Conservation (phyloP, 192 early-diverging fungal genomes). For the Rhizophagus prolifer region DNA sequence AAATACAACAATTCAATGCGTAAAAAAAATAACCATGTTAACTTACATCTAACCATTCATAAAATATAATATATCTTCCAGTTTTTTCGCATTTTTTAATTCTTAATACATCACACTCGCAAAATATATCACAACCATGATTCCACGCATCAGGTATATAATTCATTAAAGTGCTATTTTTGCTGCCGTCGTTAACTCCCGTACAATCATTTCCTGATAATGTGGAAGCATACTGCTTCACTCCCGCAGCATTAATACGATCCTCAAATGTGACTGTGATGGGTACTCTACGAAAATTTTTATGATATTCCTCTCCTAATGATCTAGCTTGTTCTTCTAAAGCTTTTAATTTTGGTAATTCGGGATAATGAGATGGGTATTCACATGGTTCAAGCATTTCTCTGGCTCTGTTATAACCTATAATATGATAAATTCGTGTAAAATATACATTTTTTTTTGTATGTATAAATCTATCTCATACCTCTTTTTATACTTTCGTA, state of each 20-base stretch:
- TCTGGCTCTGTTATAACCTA: slow-evolving; percentile 37
- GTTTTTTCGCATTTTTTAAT: slow-evolving; percentile 35
- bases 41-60: slow-evolving; percentile 45
- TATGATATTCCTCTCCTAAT: slow-evolving; percentile 32
- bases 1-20: background rate
- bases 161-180: slow-evolving; percentile 47
- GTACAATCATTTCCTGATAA: slow-evolving; percentile 47
- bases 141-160: slow-evolving; percentile 53
- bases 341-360: slow-evolving; percentile 39
- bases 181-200: slow-evolving; percentile 49
- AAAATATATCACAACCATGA: slow-evolving; percentile 49
- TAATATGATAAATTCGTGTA: slow-evolving; percentile 26
- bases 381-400: slow-evolving; percentile 41
- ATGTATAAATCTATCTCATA: background rate
- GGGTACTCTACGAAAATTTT: slow-evolving; percentile 42
- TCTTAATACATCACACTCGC: slow-evolving; percentile 36
- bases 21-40: background rate
- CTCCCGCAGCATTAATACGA: slow-evolving; percentile 44
- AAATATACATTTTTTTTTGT: background rate
- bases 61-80: slow-evolving; percentile 41
- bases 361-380: slow-evolving; percentile 43
- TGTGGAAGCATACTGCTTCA: slow-evolving; percentile 37
- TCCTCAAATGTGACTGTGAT: slow-evolving; percentile 45
- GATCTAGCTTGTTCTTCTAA: slow-evolving; percentile 39
- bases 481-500: slow-evolving; percentile 20